Evolutionary conservation across 306 rosid genomes (phyloP), one percentile per base, ranked within the genome.

Genomic region (Fragaria iinumae): DNA sequence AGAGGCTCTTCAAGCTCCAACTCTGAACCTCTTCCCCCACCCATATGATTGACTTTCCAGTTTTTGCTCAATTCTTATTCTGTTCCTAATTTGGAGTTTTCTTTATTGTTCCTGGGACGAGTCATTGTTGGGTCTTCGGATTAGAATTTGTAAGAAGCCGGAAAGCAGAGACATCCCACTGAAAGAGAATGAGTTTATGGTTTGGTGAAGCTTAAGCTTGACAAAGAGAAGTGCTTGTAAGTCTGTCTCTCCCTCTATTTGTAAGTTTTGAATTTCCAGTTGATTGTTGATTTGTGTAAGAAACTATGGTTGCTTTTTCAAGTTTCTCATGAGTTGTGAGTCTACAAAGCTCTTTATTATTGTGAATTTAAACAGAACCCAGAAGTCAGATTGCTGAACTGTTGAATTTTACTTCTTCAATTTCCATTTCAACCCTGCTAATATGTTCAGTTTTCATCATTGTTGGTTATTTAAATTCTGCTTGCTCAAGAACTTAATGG

Each of bases 191-290:
- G 67, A 39, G 39, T 18, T 23, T 63, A 34, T 29, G 73, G 57
- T 49, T 36, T 36, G 60, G 72, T 44, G 76, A 79, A 77, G 64
- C 77, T 74, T 74, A 55, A 70, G 36, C 77, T 64, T 57, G 76
- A 56, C 55, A 23, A 65, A 75, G 77, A 71, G 64, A 76, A 72
- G 76, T 80, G 82, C 66, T 68, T 72, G 56, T 69, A 79, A 86
- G 81, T 87, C 67, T 69, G 13, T 76, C 74, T 80, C 76, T 77
- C 56, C 56, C 47, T 52, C 52, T 9, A 23, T 6, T 27, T n/a
- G 73, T 34, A n/a, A 27, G 62, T 74, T 4, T 11, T 17, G 29
- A 17, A 20, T 48, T 62, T 59, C 18, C 25, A 47, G 7, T 27
- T 27, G 0, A 25, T 69, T 59, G 67, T 69, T 76, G 45, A 62